Evolutionary conservation across 306 rosid species (phyloP).

Genomic region (Lotus japonicus): DNA sequence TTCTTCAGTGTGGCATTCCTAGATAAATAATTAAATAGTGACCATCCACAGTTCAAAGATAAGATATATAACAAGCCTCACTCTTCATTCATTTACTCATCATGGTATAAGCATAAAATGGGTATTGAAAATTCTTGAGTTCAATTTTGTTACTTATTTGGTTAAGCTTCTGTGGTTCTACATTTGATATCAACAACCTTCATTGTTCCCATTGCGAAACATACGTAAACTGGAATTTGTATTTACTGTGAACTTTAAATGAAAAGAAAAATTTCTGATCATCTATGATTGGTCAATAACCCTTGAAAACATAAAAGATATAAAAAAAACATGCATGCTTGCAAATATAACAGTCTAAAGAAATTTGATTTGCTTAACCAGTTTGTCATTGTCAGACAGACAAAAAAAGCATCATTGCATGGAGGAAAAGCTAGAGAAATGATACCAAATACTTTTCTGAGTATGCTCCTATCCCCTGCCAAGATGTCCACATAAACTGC

Average conservation of each 20-base stretch:
- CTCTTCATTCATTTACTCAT: constrained; percentile 1
- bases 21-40: not conserved
- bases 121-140: not conserved
- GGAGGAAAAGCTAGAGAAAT: not conserved
- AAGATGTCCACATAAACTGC: constrained; percentile 68
- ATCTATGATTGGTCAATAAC: not conserved
- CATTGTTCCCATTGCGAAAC: not conserved
- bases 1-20: not conserved
- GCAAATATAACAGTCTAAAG: not conserved
- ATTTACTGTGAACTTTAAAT: not conserved
- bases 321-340: not conserved
- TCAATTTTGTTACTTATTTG: not conserved
- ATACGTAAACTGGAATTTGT: not conserved
- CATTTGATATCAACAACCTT: not conserved
- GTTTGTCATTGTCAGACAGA: not conserved
- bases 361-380: not conserved
- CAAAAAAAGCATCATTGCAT: constrained; percentile 4
- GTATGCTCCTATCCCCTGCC: constrained; percentile 66
- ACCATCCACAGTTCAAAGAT: not conserved
- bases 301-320: not conserved
- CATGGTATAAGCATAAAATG: not conserved
- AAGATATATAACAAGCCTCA: constrained; percentile 1
- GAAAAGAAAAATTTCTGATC: not conserved
- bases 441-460: constrained; percentile 89
- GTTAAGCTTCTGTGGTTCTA: not conserved